phyloP scores from a whole-genome alignment of 768 basidiomycete species.

The Leucosporidium creatinivorum region DNA sequence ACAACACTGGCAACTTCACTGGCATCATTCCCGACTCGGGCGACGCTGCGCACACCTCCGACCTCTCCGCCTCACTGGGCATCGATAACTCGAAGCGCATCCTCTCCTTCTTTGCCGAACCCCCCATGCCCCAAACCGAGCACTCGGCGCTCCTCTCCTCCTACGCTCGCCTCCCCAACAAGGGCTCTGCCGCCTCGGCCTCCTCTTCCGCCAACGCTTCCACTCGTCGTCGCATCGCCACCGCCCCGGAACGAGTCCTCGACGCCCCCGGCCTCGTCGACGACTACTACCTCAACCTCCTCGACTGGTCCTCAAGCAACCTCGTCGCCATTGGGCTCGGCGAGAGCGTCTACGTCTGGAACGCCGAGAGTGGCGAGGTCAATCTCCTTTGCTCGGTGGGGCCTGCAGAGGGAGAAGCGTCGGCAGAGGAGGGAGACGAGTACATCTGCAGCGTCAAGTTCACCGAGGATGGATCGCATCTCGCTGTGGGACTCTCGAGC shows the following conservation, averaged over 20 bases:
- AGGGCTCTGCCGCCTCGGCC: constrained; percentile 54
- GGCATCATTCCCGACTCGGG: constrained; percentile 3
- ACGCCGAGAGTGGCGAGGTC: constrained; percentile 81
- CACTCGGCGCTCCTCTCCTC: constrained; percentile 70
- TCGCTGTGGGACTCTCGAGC: constrained; percentile 69
- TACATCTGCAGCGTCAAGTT: constrained; percentile 40
- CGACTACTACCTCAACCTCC: constrained; percentile 93
- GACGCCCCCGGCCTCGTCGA: constrained; percentile 80
- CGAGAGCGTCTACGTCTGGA: constrained; percentile 85
- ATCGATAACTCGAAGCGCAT: constrained; percentile 51
- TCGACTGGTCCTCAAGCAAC: constrained; percentile 82
- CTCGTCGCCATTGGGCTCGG: constrained; percentile 83
- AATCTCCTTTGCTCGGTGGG: constrained; percentile 45
- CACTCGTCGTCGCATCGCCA: constrained; percentile 74
- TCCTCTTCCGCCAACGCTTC: constrained; percentile 59
- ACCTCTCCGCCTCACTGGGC: constrained; percentile 37
- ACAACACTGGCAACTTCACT: not conserved
- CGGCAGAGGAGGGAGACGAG: constrained; percentile 27
- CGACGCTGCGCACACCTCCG: constrained; percentile 34
- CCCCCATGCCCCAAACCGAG: constrained; percentile 68
- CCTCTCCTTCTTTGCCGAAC: constrained; percentile 72
- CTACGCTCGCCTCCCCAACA: constrained; percentile 54
- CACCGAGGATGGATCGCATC: constrained; percentile 52
- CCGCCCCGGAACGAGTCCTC: constrained; percentile 82
- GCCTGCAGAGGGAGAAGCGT: constrained; percentile 51